Conservation (phyloP, 1,284 basidiomycete species). For the Sporisorium graminicola region DNA sequence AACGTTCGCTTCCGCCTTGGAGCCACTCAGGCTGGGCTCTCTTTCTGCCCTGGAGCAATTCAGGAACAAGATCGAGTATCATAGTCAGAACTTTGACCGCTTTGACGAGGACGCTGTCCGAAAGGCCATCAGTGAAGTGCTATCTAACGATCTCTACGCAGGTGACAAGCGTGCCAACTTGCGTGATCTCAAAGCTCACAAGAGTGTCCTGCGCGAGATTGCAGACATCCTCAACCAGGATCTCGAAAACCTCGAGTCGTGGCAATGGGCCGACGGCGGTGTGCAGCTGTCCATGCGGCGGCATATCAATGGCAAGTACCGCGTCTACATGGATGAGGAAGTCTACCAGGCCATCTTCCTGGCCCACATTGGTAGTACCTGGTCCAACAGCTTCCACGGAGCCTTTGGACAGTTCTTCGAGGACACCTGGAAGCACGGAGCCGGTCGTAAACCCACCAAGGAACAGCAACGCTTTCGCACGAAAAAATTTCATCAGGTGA, state of each 20-base stretch:
- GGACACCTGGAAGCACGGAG: not conserved
- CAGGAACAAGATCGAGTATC: not conserved
- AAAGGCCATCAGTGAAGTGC: not conserved
- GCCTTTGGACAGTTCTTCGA: not conserved
- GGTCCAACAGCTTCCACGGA: conserved; percentile 10
- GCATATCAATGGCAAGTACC: conserved; percentile 24
- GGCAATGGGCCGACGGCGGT: conserved; percentile 14
- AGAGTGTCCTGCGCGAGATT: conserved; percentile 11
- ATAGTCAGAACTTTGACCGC: not conserved
- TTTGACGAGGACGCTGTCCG: conserved; percentile 1
- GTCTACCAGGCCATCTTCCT: conserved; percentile 25
- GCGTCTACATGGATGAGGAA: conserved; percentile 26
- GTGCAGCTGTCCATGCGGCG: conserved; percentile 14
- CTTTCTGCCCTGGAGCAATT: not conserved
- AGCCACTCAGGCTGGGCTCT: not conserved
- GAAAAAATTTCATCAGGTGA: not conserved
- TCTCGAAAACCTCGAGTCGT: conserved; percentile 11
- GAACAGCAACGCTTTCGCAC: not conserved
- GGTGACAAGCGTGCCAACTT: conserved; percentile 1
- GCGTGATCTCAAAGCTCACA: conserved; percentile 4
- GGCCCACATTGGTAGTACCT: conserved; percentile 9
- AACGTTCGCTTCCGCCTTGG: not conserved
- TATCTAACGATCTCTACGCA: not conserved
- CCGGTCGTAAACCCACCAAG: conserved; percentile 2
- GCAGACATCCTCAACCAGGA: conserved; percentile 13